These are phyloP conservation scores for Plasmodium billcollinsi DNA, from an alignment of 169 alveolate species.

Conservation along the genomic window DNA sequence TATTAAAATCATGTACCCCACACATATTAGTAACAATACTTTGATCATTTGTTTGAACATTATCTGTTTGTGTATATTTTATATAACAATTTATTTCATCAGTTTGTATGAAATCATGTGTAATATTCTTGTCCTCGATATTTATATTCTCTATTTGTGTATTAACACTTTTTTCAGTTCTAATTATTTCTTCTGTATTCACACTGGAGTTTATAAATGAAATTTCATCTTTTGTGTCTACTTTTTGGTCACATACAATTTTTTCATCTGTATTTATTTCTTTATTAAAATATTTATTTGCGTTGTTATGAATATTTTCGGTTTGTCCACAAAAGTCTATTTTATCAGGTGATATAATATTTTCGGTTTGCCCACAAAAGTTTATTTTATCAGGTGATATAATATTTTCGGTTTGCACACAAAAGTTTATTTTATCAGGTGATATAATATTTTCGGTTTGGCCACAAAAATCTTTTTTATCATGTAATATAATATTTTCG, in stretches of 20 bases:
- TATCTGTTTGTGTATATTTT: constrained; percentile 32
- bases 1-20: constrained; percentile 24
- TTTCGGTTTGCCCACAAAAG: neutral
- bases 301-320: neutral
- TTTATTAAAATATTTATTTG: neutral
- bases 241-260: neutral
- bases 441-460: too few species aligned
- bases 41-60: neutral
- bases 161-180: neutral
- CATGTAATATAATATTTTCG: neutral
- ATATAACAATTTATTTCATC: constrained; percentile 9
- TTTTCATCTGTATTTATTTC: constrained; percentile 42
- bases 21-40: constrained; percentile 20
- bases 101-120: constrained; percentile 20
- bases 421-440: neutral
- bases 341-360: neutral
- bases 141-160: neutral
- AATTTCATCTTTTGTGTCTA: constrained; percentile 11
- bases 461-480: neutral
- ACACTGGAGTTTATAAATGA: constrained; percentile 8
- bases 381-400: neutral
- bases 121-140: neutral
- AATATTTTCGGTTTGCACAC: neutral
- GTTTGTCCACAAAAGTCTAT: neutral
- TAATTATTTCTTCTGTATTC: constrained; percentile 9